Evolutionary conservation across 257 asterid species (phyloP), one percentile per base, ranked within the genome.

Genomic region (Lavandula angustifolia): DNA sequence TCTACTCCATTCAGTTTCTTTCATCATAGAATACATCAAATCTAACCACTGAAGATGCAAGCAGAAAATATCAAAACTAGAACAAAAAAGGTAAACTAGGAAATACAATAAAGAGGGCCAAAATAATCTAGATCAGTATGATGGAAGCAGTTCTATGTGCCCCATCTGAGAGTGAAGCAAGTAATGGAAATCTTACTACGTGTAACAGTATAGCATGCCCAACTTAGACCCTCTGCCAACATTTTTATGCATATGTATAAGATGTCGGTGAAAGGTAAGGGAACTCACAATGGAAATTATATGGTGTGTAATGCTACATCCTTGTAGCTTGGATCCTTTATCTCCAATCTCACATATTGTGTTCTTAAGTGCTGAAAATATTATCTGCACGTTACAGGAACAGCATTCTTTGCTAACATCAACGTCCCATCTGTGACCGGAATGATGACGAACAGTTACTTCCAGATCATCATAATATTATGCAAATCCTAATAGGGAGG

Each of bases 1-100:
- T 68, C 71, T 64, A 27, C 67, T 67, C 96, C 95, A 88, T 83
- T 85, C 85, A 60, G 87, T 81, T 77, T 92, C 98, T 83, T 75
- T 85, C 89, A 83, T 78, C 95, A 92, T 86, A 32, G 95, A 73
- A 13, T 78, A 32, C 46, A 92, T 73, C 77, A 87, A 76, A 74
- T 85, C 82, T 51, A 80, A 76, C 98, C 98, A 92, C 96, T 89
- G 86, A 69, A 76, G 57, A 71, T 27, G 62, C 71, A 79, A 64
- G 67, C n/a, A 17, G 27, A 62, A 68, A 17, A 43, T 18, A 16
- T 42, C 53, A 64, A 44, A 31, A n/a, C 31, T 61, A 9, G 38
- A 54, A 46, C 16, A 48, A 34, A 53, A 42, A 34, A 37, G 9
- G 47, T 12, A 4, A 46, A 46, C 31, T 43, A 11, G 12, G 8